Conservation (phyloP, 2,329 filamentous ascomycete species). For the Beauveria caledonica region DNA sequence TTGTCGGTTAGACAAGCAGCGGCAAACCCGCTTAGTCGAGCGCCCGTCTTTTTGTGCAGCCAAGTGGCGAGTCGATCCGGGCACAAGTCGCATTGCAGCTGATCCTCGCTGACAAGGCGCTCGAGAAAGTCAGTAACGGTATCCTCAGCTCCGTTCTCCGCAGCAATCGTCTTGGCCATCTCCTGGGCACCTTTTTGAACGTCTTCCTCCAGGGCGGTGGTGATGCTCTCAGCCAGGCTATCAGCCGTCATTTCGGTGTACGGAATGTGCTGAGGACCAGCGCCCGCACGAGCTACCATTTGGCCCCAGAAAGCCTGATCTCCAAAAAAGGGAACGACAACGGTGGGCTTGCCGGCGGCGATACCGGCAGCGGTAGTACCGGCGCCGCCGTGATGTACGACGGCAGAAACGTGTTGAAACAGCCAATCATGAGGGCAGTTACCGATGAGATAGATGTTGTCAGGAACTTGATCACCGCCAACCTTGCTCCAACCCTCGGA, state of each 20-base stretch:
- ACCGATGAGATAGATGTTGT: slow-evolving; percentile 52
- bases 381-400: slow-evolving; percentile 58
- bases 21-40: slow-evolving; percentile 53
- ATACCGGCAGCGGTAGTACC: slow-evolving; percentile 58
- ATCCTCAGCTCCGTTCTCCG: slow-evolving; percentile 45
- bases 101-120: slow-evolving; percentile 40
- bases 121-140: slow-evolving; percentile 47
- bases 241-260: slow-evolving; percentile 50
- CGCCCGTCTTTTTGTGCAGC: slow-evolving; percentile 50
- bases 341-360: slow-evolving; percentile 50
- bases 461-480: slow-evolving; percentile 38
- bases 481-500: slow-evolving; percentile 59
- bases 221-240: slow-evolving; percentile 45
- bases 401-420: slow-evolving; percentile 48
- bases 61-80: slow-evolving; percentile 53
- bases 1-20: slow-evolving; percentile 48
- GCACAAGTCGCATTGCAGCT: slow-evolving; percentile 49
- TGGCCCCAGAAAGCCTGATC: slow-evolving; percentile 59
- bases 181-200: slow-evolving; percentile 29
- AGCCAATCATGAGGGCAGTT: slow-evolving; percentile 61
- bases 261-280: slow-evolving; percentile 50
- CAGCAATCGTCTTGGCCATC: slow-evolving; percentile 44
- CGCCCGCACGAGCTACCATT: slow-evolving; percentile 53
- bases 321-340: slow-evolving; percentile 60
- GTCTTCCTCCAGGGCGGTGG: slow-evolving; percentile 40